phyloP scores from a whole-genome alignment of 2,329 filamentous ascomycete species.

The Ophiostoma tasmaniense region DNA sequence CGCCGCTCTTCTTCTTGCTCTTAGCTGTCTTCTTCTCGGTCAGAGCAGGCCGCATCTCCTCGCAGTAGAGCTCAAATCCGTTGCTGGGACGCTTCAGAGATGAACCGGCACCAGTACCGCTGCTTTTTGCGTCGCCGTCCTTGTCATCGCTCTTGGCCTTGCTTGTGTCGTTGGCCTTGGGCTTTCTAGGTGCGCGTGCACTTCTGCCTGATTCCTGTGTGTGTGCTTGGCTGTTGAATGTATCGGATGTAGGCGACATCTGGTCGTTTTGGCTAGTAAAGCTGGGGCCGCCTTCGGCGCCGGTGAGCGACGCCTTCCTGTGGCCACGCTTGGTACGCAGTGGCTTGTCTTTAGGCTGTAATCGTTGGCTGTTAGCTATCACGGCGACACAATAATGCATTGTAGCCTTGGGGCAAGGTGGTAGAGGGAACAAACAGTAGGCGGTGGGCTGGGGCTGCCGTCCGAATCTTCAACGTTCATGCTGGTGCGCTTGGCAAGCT shows the following conservation, averaged over 20 bases:
- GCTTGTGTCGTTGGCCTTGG: slow-evolving; percentile 30
- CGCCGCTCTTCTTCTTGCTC: slow-evolving; percentile 26
- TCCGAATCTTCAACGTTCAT: slow-evolving; percentile 70
- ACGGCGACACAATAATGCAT: background rate
- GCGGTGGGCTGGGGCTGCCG: slow-evolving; percentile 69
- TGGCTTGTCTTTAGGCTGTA: slow-evolving; percentile 68
- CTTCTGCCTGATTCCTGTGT: slow-evolving; percentile 29
- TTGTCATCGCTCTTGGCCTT: slow-evolving; percentile 23
- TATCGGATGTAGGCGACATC: slow-evolving; percentile 42
- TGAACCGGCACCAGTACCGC: slow-evolving; percentile 24
- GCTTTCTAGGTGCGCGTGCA: slow-evolving; percentile 20
- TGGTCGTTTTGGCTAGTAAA: background rate
- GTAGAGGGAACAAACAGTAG: slow-evolving; percentile 52
- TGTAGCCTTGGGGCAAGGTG: background rate
- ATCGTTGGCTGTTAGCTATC: background rate
- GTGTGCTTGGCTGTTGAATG: slow-evolving; percentile 31
- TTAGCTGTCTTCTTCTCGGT: slow-evolving; percentile 35
- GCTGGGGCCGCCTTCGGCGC: slow-evolving; percentile 21
- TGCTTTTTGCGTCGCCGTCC: slow-evolving; percentile 12
- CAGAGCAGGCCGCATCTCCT: slow-evolving; percentile 38
- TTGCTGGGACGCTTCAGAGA: slow-evolving; percentile 28
- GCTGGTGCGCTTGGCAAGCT: slow-evolving; percentile 65
- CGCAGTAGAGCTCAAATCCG: slow-evolving; percentile 49
- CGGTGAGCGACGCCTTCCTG: slow-evolving; percentile 47
- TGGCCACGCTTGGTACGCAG: slow-evolving; percentile 66